Base-by-base conservation (phyloP, 2,329 filamentous ascomycete species). In the Mycosphaerelloides madeirae region DNA sequence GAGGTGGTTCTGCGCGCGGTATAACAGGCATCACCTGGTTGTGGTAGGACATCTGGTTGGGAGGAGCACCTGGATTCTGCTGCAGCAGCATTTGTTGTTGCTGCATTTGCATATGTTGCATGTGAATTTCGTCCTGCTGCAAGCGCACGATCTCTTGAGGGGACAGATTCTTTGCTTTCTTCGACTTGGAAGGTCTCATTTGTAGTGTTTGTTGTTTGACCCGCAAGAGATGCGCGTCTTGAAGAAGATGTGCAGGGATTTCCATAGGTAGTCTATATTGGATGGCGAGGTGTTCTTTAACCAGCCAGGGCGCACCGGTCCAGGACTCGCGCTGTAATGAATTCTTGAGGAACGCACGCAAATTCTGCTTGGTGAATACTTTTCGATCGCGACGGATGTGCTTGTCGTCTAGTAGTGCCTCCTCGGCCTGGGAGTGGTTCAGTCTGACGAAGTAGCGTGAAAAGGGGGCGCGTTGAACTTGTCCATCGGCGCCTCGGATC, bases 291-390 rank as follows among this genome's bases (percentile, higher is more conserved):
- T 88, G 83, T 29, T 85, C 78, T 68, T 94, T 96, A 14, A 97
- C 91, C 43, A 95, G 72, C 93, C 93, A 98, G 0, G 93, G 91
- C 0, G 93, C 93, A n/a, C 91, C 91, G 49, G 83, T 91, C 88
- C 90, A 97, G 3, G 88, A 80, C 61, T 97, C 93, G 49, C 91
- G 76, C 2, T 83, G 85, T n/a, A 96, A 85, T 0, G 89, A 93
- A 66, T 94, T 90, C 64, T 95, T 95, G 53, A 98, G 87, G 55
- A 96, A 98, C 5, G 89, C 88, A 28, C 91, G 83, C 31, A 98
- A 74, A 65, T 96, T 90, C 38, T 90, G 83, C 68, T 98, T 97
- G 20, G 91, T 96, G 63, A 97, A 98, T 36, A 87, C 79, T 58
- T 91, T 95, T 41, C 89, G 82, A 62, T 96, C 90, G 50, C 93